A percentile compares a stretch with the other conserved stretches of the same genome.
phyloP scores from a whole-genome alignment of 305 asterid species.

The Fraxinus xanthoxyloides region DNA sequence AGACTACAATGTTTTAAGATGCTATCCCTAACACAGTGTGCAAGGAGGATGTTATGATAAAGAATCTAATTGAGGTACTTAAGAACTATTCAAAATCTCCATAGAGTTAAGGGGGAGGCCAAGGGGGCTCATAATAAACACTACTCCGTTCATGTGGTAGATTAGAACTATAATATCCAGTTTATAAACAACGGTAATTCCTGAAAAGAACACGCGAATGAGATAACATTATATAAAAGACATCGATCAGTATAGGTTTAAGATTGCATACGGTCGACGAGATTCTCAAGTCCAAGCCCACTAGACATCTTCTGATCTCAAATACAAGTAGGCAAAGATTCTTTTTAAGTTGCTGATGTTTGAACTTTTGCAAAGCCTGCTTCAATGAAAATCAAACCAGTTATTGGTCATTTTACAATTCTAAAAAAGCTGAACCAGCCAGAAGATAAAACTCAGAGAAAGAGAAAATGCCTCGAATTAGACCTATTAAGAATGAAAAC shows the following conservation, averaged over 20 bases:
- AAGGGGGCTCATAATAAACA: background rate
- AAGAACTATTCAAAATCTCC: background rate
- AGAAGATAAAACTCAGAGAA: background rate
- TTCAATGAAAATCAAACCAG: constrained; percentile 11
- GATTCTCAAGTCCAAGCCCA: constrained; percentile 72
- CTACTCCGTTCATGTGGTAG: background rate
- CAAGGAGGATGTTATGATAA: background rate
- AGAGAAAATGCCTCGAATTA: background rate
- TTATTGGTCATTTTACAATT: constrained; percentile 4
- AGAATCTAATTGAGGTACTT: background rate
- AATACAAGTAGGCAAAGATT: constrained; percentile 9
- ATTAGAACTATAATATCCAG: background rate
- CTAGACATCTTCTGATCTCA: constrained; percentile 50
- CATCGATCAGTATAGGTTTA: constrained; percentile 9
- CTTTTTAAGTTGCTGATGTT: constrained; percentile 14
- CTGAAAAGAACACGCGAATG: background rate
- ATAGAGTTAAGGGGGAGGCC: background rate
- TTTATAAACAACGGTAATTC: background rate
- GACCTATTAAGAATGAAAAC: background rate
- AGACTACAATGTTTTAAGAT: background rate
- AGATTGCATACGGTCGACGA: constrained; percentile 69
- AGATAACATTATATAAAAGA: background rate
- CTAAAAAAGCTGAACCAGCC: background rate
- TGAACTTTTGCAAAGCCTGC: constrained; percentile 23
- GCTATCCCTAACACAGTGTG: background rate